Conservation (phyloP, 208 protist genomes). For the Leishmania gerbilli region DNA sequence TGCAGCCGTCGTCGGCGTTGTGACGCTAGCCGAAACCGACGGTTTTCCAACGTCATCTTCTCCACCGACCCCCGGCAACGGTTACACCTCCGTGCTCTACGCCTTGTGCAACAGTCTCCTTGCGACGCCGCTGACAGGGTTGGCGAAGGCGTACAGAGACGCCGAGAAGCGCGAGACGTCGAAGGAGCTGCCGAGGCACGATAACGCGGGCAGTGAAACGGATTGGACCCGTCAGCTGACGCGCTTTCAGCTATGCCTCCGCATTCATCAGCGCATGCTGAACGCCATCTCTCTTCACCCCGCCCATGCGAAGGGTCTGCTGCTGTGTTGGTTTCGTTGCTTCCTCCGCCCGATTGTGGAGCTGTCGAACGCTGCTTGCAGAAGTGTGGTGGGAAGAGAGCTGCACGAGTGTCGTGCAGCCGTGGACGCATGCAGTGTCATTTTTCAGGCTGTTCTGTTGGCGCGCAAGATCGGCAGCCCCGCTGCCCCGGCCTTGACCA, state of each 20-base stretch:
- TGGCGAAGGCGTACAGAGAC: not conserved
- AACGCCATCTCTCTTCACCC: constrained; percentile 16
- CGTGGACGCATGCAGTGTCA: constrained; percentile 47
- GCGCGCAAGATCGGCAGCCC: constrained; percentile 14
- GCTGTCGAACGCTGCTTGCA: constrained; percentile 52
- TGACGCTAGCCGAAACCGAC: not conserved
- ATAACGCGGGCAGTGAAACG: not conserved
- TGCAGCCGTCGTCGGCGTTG: constrained; percentile 16
- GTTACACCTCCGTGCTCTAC: not conserved
- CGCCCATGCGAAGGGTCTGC: not conserved
- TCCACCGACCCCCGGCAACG: not conserved
- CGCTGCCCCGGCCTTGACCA: not conserved
- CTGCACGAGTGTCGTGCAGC: constrained; percentile 38
- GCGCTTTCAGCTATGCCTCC: constrained; percentile 30
- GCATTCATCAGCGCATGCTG: constrained; percentile 28
- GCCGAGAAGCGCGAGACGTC: not conserved
- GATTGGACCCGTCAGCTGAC: constrained; percentile 19
- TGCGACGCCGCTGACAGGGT: not conserved
- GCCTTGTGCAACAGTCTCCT: not conserved
- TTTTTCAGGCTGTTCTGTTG: constrained; percentile 67
- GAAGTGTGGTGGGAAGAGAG: constrained; percentile 7
- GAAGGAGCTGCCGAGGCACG: not conserved
- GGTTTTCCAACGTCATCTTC: not conserved
- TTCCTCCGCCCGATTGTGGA: constrained; percentile 56
- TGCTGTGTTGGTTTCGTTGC: constrained; percentile 37